Evolutionary conservation across 2,329 filamentous ascomycete genomes (phyloP), one percentile per base, ranked within the genome.

Genomic region (Lecanicillium sp.): DNA sequence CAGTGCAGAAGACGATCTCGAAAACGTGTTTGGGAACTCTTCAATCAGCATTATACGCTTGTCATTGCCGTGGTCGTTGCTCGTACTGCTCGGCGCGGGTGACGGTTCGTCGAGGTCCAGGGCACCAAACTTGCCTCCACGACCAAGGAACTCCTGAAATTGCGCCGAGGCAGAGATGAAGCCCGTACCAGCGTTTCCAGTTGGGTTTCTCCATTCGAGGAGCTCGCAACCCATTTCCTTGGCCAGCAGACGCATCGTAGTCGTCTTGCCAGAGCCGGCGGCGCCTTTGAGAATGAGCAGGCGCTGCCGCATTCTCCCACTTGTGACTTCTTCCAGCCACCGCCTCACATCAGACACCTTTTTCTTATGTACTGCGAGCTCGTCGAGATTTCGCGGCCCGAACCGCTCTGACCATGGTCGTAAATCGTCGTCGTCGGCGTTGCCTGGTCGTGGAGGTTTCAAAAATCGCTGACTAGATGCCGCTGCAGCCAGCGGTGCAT

Each of bases 291-390:
- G 72, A 23, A 98, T 74, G 49, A 96, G 75, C 49, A 96, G 62
- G 51, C 86, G 79, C 71, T 95, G 82, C 51, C 78, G 73, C 64
- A 78, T 67, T 30, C 72, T 71, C 14, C 87, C 86, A 21, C 67
- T 64, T 52, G 89, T 77, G 15, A 89, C 87, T 60, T 84, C 79
- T 36, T 86, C 80, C 27, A 98, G 70, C 90, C 93, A 97, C 50
- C 70, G 75, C 50, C 83, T 79, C 38, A 97, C 90, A 67, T 97
- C 90, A 2, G 80, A 69, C 5, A 97, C 87, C 65, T 98, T 98
- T 58, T 81, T 93, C 71, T 94, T 96, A 65, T 98, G 90, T 15
- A 98, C 91, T 0, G 86, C 91, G 38, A 98, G 72, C 67, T 97
- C 91, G 14, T 90, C 83, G 11, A 96, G 64, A 56, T 78, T 85